Conservation (phyloP, 148 eudicot genomes). For the Cornus florida region DNA sequence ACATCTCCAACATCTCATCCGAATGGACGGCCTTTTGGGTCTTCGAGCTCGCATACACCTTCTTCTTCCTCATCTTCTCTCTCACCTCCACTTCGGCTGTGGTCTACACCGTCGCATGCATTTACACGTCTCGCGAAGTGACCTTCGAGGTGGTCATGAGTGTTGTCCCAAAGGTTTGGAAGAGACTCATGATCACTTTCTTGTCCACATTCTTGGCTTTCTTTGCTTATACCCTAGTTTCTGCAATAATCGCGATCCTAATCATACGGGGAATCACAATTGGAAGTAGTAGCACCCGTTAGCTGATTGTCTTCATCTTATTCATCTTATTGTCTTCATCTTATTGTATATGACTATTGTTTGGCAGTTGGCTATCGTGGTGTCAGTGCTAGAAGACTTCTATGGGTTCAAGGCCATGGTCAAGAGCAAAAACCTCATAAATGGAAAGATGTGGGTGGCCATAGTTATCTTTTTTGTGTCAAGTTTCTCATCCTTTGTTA, state of each 20-base stretch:
- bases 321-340: background rate
- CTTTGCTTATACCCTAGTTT: background rate
- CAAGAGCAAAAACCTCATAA: too few species aligned
- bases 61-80: slow-evolving; percentile 15
- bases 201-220: slow-evolving; percentile 2
- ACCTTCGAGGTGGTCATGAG: slow-evolving; percentile 10
- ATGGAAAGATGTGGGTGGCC: background rate
- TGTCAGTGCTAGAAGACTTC: slow-evolving; percentile 15
- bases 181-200: background rate
- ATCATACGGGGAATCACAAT: background rate
- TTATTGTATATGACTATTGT: slow-evolving; percentile 4
- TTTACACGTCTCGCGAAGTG: slow-evolving; percentile 12
- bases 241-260: background rate
- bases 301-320: background rate
- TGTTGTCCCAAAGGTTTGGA: too few species aligned
- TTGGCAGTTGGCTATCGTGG: slow-evolving; percentile 22
- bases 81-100: slow-evolving; percentile 22
- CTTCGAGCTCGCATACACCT: slow-evolving; percentile 10
- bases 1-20: background rate
- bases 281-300: background rate
- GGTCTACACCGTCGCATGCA: slow-evolving; percentile 20
- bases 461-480: too few species aligned
- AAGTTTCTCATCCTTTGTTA: too few species aligned
- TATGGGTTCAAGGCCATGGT: slow-evolving; percentile 10
- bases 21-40: background rate